These are phyloP conservation scores for Talaromyces albobiverticillius DNA, from an alignment of 2,329 filamentous ascomycete genomes.

Conservation along the genomic window DNA sequence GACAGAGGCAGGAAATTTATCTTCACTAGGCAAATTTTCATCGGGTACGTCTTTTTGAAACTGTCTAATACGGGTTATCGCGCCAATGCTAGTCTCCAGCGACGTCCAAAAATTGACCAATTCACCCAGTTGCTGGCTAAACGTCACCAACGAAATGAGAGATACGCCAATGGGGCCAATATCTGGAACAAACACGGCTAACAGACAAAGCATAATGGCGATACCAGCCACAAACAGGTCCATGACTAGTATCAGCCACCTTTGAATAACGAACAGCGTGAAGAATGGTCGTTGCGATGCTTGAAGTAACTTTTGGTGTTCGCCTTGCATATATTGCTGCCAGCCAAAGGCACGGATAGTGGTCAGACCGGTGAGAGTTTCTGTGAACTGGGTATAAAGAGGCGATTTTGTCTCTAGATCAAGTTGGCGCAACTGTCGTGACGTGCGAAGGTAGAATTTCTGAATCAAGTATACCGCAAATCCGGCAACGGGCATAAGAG, in stretches of 20 bases:
- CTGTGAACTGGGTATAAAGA: conserved; percentile 56
- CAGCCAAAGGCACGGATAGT: conserved; percentile 59
- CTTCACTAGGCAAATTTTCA: conserved; percentile 29
- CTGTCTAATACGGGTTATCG: conserved; percentile 52
- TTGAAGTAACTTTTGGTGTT: conserved; percentile 50
- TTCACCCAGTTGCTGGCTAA: conserved; percentile 51
- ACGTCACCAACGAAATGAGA: conserved; percentile 52
- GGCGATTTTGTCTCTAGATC: conserved; percentile 62
- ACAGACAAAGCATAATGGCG: conserved; percentile 24
- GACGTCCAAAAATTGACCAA: conserved; percentile 55
- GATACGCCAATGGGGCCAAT: conserved; percentile 53
- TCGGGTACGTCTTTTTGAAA: conserved; percentile 45
- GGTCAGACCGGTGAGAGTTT: conserved; percentile 53
- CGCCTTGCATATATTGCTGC: conserved; percentile 41
- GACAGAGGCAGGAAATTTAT: neutral
- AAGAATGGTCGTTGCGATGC: conserved; percentile 57
- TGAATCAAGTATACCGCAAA: conserved; percentile 51
- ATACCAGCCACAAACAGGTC: conserved; percentile 50
- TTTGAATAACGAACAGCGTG: conserved; percentile 55
- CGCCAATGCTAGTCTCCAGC: conserved; percentile 58
- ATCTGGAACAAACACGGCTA: conserved; percentile 44
- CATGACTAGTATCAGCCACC: conserved; percentile 55
- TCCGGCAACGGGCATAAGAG: conserved; percentile 51
- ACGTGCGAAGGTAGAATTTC: conserved; percentile 59
- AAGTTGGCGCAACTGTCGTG: conserved; percentile 57